These are phyloP conservation scores for Fusarium chuoi DNA, from an alignment of 2,329 filamentous ascomycete genomes.

Conservation along the genomic window DNA sequence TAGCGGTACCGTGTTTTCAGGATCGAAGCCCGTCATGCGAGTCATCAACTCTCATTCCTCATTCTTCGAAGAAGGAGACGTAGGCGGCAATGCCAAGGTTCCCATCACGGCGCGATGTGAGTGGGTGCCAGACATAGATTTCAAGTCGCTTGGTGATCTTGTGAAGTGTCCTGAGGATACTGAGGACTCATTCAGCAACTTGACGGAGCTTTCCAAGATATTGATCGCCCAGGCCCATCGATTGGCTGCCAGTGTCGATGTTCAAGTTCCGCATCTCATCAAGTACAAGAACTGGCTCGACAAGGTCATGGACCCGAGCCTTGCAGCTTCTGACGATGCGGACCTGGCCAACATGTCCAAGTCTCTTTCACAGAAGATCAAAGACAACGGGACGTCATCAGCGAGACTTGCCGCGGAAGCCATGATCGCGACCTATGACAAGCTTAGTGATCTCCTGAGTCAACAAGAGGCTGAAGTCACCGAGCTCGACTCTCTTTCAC, in stretches of 20 bases:
- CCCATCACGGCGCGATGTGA: neutral
- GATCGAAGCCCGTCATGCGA: neutral
- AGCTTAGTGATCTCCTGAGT: neutral
- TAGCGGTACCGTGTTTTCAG: neutral
- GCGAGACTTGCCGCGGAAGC: neutral
- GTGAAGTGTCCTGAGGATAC: neutral
- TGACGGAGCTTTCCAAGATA: neutral
- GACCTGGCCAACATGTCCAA: neutral
- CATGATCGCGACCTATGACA: neutral
- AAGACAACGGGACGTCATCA: neutral
- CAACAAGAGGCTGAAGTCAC: neutral
- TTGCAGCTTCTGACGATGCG: neutral
- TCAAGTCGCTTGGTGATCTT: neutral
- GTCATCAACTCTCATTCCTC: neutral
- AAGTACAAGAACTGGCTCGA: neutral
- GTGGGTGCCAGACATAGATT: neutral
- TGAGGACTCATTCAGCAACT: neutral
- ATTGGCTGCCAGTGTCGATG: neutral
- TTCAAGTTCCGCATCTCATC: neutral
- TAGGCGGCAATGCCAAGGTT: neutral
- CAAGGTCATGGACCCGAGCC: neutral
- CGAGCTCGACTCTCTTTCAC: neutral
- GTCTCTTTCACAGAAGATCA: neutral
- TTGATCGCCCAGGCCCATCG: neutral
- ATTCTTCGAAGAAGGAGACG: neutral